Percentiles rank a stretch among this genome's conserved stretches.
Conservation (phyloP, 2,329 filamentous ascomycete genomes). For the Stachybotrys chlorohalonatus region DNA sequence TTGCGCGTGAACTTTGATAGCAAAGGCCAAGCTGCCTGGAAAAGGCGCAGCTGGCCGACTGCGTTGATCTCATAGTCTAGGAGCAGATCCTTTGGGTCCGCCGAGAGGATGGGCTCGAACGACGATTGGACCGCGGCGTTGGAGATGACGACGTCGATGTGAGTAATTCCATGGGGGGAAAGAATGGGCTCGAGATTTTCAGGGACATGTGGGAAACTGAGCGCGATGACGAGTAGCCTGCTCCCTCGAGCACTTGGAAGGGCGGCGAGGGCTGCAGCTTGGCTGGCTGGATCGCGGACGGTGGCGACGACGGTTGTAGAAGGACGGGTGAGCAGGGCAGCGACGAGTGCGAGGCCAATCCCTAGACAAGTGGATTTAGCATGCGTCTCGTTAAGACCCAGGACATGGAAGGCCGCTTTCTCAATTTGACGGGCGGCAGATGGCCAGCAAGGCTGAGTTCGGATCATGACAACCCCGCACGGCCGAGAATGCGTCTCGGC, state of each 20-base stretch:
- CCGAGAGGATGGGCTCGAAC: constrained; percentile 1
- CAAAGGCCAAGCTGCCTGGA: constrained; percentile 32
- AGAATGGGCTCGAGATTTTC: constrained; percentile 13
- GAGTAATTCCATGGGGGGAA: constrained; percentile 17
- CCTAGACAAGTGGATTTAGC: constrained; percentile 1
- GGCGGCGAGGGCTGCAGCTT: constrained; percentile 22
- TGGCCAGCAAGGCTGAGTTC: too few species aligned
- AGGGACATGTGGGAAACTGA: constrained; percentile 16
- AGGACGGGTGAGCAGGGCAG: constrained; percentile 5
- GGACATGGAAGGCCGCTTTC: background rate
- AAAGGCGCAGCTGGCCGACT: constrained; percentile 29
- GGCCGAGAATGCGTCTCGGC: background rate
- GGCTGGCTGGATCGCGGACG: constrained; percentile 21
- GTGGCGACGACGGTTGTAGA: constrained; percentile 28
- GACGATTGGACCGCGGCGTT: constrained; percentile 32
- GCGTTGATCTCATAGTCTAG: constrained; percentile 11
- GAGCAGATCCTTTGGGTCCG: constrained; percentile 1
- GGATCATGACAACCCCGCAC: background rate
- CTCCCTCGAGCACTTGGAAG: constrained; percentile 18
- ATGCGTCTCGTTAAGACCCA: background rate
- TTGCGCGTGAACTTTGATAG: constrained; percentile 12
- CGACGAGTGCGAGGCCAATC: constrained; percentile 6
- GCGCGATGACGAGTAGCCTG: background rate
- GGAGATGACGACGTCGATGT: constrained; percentile 42
- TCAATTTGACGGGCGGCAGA: background rate